phyloP scores from a whole-genome alignment of 106 monocot genomes.

The Xerophyta viscosa region DNA sequence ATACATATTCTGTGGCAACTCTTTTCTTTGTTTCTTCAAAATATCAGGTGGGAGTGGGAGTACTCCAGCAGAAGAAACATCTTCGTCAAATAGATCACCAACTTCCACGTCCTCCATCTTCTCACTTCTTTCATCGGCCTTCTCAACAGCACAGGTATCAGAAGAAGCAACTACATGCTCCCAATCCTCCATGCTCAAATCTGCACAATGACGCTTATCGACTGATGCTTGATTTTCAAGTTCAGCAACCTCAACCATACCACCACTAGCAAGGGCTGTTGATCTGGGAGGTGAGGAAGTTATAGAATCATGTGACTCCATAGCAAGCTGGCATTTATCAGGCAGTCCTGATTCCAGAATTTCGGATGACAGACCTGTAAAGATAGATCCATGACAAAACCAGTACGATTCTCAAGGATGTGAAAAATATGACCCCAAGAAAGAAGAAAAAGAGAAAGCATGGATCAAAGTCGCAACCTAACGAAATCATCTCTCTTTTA shows the following conservation, averaged over 20 bases:
- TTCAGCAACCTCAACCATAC: neutral
- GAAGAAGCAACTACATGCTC: too few species aligned
- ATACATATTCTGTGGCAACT: constrained; percentile 31
- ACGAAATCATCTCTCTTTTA: constrained; percentile 42
- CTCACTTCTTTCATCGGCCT: constrained; percentile 26
- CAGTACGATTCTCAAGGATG: too few species aligned
- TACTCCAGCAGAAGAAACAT: constrained; percentile 26
- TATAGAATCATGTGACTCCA: constrained; percentile 13
- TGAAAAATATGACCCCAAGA: neutral
- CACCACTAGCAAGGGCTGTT: constrained; percentile 5
- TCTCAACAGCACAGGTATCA: too few species aligned
- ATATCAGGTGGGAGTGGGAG: constrained; percentile 28
- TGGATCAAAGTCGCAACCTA: constrained; percentile 36
- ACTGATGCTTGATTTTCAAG: constrained; percentile 9
- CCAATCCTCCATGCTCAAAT: constrained; percentile 1
- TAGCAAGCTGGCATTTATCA: constrained; percentile 15
- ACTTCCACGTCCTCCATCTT: constrained; percentile 61
- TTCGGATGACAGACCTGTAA: constrained; percentile 60
- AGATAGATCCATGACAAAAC: constrained; percentile 3
- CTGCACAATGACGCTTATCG: constrained; percentile 13
- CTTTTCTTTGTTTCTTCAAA: constrained; percentile 40
- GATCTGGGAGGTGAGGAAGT: neutral
- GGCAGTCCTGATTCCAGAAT: constrained; percentile 24
- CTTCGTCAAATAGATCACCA: constrained; percentile 76
- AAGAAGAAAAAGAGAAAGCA: neutral